Evolutionary conservation across 192 early-diverging fungal species (phyloP).

Genomic region (Haplosporangium gracile): DNA sequence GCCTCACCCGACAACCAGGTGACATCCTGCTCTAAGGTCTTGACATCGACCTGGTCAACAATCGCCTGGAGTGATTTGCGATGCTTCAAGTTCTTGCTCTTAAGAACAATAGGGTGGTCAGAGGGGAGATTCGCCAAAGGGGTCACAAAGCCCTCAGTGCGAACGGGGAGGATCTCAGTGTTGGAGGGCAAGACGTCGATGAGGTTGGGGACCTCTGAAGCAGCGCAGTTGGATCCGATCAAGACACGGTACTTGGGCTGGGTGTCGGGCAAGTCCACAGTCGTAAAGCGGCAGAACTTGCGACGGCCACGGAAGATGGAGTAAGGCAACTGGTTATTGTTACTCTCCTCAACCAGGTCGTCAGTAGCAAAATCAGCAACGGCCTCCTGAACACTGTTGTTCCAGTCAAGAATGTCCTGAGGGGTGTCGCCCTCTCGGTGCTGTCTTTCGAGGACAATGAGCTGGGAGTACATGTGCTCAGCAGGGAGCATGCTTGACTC

Average conservation of each 20-base stretch:
- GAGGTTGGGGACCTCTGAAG: conserved; percentile 27
- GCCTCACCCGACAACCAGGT: conserved; percentile 59
- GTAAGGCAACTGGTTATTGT: conserved; percentile 15
- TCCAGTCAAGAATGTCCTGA: conserved; percentile 39
- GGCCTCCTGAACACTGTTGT: conserved; percentile 30
- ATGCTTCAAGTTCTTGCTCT: conserved; percentile 40
- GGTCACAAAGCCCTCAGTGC: conserved; percentile 32
- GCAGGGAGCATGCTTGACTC: conserved; percentile 20
- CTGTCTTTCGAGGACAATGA: conserved; percentile 53
- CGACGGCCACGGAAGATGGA: conserved; percentile 22
- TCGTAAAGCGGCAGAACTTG: conserved; percentile 39
- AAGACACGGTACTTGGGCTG: conserved; percentile 41
- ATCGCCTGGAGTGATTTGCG: conserved; percentile 38
- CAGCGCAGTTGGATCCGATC: conserved; percentile 40
- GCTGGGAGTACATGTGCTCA: conserved; percentile 35
- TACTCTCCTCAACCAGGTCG: not conserved
- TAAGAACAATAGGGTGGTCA: conserved; percentile 48
- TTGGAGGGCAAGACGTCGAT: conserved; percentile 45
- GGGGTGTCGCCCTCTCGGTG: conserved; percentile 36
- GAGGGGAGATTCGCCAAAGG: conserved; percentile 31
- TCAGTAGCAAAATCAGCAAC: conserved; percentile 19
- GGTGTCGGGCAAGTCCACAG: conserved; percentile 29
- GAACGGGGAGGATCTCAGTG: conserved; percentile 51
- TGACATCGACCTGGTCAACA: conserved; percentile 52
- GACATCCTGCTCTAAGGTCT: conserved; percentile 56